Evolutionary conservation across 805 yeast species (phyloP).

Genomic region (Ogataea pilisensis): DNA sequence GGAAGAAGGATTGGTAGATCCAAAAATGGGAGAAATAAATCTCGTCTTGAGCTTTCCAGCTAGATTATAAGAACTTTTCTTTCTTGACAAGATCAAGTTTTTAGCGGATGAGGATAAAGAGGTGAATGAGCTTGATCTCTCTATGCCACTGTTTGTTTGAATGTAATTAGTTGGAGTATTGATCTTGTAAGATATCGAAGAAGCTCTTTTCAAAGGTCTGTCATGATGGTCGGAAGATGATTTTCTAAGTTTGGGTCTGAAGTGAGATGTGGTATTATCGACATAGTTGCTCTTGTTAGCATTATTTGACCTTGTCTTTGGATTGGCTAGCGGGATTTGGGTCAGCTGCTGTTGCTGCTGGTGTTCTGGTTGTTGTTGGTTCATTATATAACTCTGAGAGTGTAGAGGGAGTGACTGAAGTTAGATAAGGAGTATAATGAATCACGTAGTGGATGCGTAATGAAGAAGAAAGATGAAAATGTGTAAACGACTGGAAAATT

Average conservation of each 20-base stretch:
- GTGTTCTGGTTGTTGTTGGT: constrained; percentile 1
- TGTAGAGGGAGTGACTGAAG: not conserved
- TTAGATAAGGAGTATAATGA: not conserved
- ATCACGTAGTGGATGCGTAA: not conserved
- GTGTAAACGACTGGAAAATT: not conserved
- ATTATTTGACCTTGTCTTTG: constrained; percentile 2
- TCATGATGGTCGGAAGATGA: constrained; percentile 20
- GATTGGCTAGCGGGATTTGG: not conserved
- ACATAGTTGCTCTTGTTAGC: not conserved
- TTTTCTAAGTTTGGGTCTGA: constrained; percentile 6
- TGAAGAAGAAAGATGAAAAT: not conserved
- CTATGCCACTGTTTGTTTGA: not conserved
- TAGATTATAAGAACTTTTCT: constrained; percentile 8
- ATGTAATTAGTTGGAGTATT: constrained; percentile 15
- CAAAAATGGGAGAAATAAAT: constrained; percentile 24
- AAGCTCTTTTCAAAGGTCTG: constrained; percentile 28
- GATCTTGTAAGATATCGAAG: constrained; percentile 23
- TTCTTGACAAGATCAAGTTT: constrained; percentile 13
- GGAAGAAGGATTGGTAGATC: constrained; percentile 29
- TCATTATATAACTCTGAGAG: not conserved
- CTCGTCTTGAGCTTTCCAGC: constrained; percentile 13
- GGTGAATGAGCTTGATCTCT: constrained; percentile 10
- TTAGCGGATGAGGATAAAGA: constrained; percentile 16
- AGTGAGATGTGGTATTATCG: not conserved
- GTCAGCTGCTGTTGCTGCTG: not conserved